phyloP scores from a whole-genome alignment of 1,139 yeast species.

The Petasospora fabianii region DNA sequence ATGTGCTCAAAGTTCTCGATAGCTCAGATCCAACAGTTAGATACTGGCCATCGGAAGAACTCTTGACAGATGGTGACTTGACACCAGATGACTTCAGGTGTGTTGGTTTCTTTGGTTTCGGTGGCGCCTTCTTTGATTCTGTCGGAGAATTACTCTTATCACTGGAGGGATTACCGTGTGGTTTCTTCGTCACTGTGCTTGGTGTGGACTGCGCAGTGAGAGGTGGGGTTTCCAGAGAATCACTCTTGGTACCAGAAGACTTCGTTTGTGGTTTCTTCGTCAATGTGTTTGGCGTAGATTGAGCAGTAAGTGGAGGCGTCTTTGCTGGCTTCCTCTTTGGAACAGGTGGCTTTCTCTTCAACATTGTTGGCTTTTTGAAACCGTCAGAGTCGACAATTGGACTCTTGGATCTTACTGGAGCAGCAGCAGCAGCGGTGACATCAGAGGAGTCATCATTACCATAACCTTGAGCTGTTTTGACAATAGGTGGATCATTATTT shows the following conservation, averaged over 20 bases:
- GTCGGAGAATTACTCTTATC: slow-evolving; percentile 15
- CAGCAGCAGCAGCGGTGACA: too few relatives aligned
- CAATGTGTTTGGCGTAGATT: slow-evolving; percentile 26
- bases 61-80: background rate
- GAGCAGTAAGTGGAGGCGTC: slow-evolving; percentile 28
- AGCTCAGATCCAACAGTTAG: slow-evolving; percentile 1
- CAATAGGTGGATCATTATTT: slow-evolving; percentile 38
- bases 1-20: slow-evolving; percentile 28
- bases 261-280: slow-evolving; percentile 18
- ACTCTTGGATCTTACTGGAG: background rate
- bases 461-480: slow-evolving; percentile 69
- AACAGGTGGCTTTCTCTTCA: slow-evolving; percentile 16
- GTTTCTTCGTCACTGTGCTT: slow-evolving; percentile 29
- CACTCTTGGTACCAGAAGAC: slow-evolving; percentile 12
- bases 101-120: slow-evolving; percentile 58
- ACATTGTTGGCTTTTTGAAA: slow-evolving; percentile 25
- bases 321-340: slow-evolving; percentile 14
- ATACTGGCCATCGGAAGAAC: slow-evolving; percentile 6
- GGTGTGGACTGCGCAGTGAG: slow-evolving; percentile 25
- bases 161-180: slow-evolving; percentile 4
- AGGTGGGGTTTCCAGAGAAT: slow-evolving; percentile 24
- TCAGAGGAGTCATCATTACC: slow-evolving; percentile 40
- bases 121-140: slow-evolving; percentile 42
- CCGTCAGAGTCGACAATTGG: slow-evolving; percentile 21
- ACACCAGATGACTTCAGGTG: slow-evolving; percentile 37